A percentile compares a stretch with the other conserved stretches of the same genome.
Conservation (phyloP, 768 basidiomycete species). For the Dendrothele bispora region DNA sequence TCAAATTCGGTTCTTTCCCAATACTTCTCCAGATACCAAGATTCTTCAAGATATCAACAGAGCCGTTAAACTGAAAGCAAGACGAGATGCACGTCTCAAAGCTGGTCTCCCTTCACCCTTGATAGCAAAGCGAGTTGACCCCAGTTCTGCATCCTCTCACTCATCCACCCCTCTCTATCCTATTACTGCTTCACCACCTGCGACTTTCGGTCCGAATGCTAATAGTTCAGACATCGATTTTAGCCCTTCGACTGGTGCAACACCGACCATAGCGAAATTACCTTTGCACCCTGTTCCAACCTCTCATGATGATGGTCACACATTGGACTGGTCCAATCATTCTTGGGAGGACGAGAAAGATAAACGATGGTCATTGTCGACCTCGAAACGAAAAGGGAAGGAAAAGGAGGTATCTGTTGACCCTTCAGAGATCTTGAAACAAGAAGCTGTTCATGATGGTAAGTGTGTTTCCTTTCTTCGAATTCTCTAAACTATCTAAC, state of each 20-base stretch:
- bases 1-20: neutral
- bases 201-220: no score
- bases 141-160: conserved; percentile 32
- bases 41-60: conserved; percentile 81
- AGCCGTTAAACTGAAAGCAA: conserved; percentile 70
- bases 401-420: conserved; percentile 42
- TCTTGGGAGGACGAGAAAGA: conserved; percentile 42
- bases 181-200: conserved; percentile 21
- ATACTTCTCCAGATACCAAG: conserved; percentile 56
- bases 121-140: conserved; percentile 20
- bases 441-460: conserved; percentile 62
- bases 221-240: conserved; percentile 65
- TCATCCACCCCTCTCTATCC: conserved; percentile 23
- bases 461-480: conserved; percentile 12
- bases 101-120: conserved; percentile 21
- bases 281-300: conserved; percentile 65
- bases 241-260: conserved; percentile 57
- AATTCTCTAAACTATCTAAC: neutral
- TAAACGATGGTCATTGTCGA: conserved; percentile 58
- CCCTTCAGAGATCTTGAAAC: conserved; percentile 51
- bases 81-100: conserved; percentile 65
- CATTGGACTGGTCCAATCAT: conserved; percentile 73
- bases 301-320: conserved; percentile 67
- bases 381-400: conserved; percentile 61
- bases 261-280: conserved; percentile 16